phyloP scores from a whole-genome alignment of 2,329 filamentous ascomycete genomes.

The Aspergillus uvarum region DNA sequence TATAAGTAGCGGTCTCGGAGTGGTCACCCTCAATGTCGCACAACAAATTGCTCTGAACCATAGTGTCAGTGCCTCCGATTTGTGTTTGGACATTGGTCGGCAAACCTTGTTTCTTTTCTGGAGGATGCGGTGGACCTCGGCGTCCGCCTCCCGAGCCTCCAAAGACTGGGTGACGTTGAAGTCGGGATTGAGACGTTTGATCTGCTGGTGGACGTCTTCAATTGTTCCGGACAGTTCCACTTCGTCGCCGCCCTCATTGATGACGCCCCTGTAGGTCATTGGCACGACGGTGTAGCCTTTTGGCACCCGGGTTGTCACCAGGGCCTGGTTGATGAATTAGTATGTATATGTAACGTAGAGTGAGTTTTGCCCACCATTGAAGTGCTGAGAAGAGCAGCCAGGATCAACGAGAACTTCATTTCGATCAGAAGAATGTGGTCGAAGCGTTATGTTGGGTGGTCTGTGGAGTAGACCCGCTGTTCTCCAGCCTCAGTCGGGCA shows the following conservation, averaged over 20 bases:
- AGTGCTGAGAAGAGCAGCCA: neutral
- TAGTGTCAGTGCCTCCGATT: neutral
- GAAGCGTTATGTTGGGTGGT: neutral
- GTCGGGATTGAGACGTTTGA: neutral
- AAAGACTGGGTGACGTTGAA: neutral
- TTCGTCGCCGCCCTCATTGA: neutral
- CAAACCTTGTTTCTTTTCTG: neutral
- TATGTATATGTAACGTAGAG: neutral
- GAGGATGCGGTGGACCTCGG: neutral
- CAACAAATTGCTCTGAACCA: neutral
- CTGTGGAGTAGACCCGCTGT: neutral
- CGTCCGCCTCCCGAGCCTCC: neutral
- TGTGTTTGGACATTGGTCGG: neutral
- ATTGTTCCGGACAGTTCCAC: neutral
- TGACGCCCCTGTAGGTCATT: neutral
- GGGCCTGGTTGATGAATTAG: neutral
- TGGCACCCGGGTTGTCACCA: neutral
- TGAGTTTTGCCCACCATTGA: neutral
- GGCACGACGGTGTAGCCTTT: neutral
- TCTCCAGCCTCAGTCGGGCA: too few species aligned
- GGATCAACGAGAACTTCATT: neutral
- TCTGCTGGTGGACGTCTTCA: neutral
- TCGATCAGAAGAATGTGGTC: neutral
- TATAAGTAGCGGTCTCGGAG: neutral
- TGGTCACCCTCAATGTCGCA: neutral